Evolutionary conservation across 768 basidiomycete genomes (phyloP), one percentile per base, ranked within the genome.

Genomic region (Boletus sp.): DNA sequence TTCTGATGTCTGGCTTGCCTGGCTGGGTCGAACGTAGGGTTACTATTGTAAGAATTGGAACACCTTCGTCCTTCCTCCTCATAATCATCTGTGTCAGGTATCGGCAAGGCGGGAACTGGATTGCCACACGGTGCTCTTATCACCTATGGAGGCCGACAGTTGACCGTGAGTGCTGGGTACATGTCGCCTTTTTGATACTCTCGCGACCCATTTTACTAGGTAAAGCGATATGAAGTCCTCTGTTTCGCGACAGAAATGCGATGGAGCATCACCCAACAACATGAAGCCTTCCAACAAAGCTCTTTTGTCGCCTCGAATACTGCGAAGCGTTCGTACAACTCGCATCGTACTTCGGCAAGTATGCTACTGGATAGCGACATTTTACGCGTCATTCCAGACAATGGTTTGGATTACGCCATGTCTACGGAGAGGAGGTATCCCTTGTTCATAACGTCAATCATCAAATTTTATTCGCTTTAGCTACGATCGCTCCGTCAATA

Each of bases 211-310:
- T 14, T 47, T n/a, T 34, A 15, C 30, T 32, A 68, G 67, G 61
- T 64, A 21, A 64, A 60, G 30, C 58, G 42, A 2, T 68, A 70
- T 51, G 68, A 70, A 43, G 60, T 68, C 34, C 66, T 68, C 40
- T 70, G 66, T 43, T 70, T 68, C 19, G 68, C 69, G 1, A 50
- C 29, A 5, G 44, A 51, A 40, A 65, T 68, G 66, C 57, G 64
- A 50, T 68, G 67, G 68, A 51, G 21, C 5, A 43, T 68, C 11
- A 30, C 37, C 5, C 35, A 49, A 38, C 52, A 42, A n/a, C 47
- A 5, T 6, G 47, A 55, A 32, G 1, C 10, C 15, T 7, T 57
- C 19, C 58, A 66, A 33, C 66, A 67, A 54, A 50, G 64, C 30
- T 58, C 64, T 30, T 43, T 54, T 32, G 21, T 68, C 11, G 37